Conservation (phyloP, 257 asterid genomes). For the Solanum chiquidenum region DNA sequence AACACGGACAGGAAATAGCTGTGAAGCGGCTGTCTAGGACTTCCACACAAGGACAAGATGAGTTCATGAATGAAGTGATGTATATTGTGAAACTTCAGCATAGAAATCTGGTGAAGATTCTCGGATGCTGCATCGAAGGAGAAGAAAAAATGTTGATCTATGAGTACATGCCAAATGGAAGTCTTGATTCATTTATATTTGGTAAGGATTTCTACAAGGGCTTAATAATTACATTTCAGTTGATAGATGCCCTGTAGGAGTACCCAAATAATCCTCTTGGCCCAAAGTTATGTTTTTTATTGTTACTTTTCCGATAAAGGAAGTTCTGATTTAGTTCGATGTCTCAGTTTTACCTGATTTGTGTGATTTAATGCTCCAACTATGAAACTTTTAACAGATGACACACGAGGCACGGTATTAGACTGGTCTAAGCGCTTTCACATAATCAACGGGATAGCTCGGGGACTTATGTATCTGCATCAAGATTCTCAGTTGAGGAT, state of each 20-base stretch:
- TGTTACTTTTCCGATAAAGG: not conserved
- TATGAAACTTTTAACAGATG: slow-evolving; percentile 7
- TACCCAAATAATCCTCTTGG: not conserved
- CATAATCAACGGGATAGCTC: slow-evolving; percentile 26
- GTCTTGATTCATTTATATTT: slow-evolving; percentile 24
- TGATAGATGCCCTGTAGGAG: not conserved
- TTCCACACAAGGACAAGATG: slow-evolving; percentile 21
- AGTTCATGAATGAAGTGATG: slow-evolving; percentile 27
- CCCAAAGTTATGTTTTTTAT: not conserved
- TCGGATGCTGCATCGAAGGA: slow-evolving; percentile 26
- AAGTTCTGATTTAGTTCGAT: not conserved
- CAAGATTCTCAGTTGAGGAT: slow-evolving; percentile 27
- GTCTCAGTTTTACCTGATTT: not conserved
- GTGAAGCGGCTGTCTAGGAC: slow-evolving; percentile 27
- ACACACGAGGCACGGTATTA: not conserved
- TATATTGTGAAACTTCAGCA: slow-evolving; percentile 31
- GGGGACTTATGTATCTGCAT: slow-evolving; percentile 27
- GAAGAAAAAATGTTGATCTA: slow-evolving; percentile 26
- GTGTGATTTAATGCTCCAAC: not conserved
- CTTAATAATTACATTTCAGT: not conserved
- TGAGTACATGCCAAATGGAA: slow-evolving; percentile 23
- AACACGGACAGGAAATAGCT: slow-evolving; percentile 22
- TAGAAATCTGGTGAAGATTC: slow-evolving; percentile 29
- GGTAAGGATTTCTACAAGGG: slow-evolving; percentile 6
- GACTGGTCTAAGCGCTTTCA: slow-evolving; percentile 21